These are phyloP conservation scores for Stenogyne calaminthoides DNA, from an alignment of 305 asterid genomes.

Conservation along the genomic window DNA sequence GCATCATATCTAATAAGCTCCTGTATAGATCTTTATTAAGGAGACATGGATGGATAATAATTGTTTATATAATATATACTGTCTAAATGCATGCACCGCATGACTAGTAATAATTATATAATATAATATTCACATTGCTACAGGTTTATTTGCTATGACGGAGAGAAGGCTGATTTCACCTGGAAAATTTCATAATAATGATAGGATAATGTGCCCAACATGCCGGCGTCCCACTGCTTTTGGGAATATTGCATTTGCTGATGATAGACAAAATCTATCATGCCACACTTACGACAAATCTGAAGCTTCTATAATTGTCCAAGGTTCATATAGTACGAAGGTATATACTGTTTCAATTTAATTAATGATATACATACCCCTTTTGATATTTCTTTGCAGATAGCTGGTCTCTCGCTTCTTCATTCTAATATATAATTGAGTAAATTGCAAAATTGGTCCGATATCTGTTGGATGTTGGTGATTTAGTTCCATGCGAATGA, in stretches of 20 bases:
- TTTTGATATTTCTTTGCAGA: slow-evolving; percentile 4
- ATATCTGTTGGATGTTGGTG: too few relatives aligned
- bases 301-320: slow-evolving; percentile 65
- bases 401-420: not conserved
- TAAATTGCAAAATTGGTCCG: too few relatives aligned
- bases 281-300: slow-evolving; percentile 39
- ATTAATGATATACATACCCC: slow-evolving; percentile 15
- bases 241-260: slow-evolving; percentile 87
- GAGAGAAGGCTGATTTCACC: slow-evolving; percentile 59
- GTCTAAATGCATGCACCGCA: not conserved
- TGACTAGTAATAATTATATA: slow-evolving; percentile 21
- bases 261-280: slow-evolving; percentile 55
- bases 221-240: slow-evolving; percentile 82
- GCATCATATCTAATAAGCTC: not conserved
- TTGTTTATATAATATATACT: not conserved
- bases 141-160: slow-evolving; percentile 91
- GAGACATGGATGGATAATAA: not conserved
- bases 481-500: too few relatives aligned
- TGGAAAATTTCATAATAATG: slow-evolving; percentile 48
- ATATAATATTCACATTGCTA: slow-evolving; percentile 11
- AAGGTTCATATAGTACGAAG: slow-evolving; percentile 98
- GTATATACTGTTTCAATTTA: slow-evolving; percentile 37
- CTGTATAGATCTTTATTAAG: not conserved
- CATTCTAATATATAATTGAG: slow-evolving; percentile 3
- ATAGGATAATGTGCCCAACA: slow-evolving; percentile 90